phyloP scores from a whole-genome alignment of 768 basidiomycete genomes.

The Tylopilus plumbeoviolaceoides region DNA sequence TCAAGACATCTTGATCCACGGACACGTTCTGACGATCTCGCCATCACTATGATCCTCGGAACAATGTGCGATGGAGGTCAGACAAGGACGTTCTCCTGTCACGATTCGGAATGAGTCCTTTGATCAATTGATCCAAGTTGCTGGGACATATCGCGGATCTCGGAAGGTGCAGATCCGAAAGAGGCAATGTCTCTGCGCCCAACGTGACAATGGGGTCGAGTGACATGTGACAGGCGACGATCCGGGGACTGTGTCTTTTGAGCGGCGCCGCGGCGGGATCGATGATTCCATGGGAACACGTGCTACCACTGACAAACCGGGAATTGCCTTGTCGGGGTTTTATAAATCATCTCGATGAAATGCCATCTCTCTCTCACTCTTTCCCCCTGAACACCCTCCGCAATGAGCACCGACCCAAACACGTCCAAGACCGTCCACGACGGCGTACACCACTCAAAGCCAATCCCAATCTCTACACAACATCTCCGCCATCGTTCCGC shows the following conservation, averaged over 20 bases:
- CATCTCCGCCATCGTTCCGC: constrained; percentile 53
- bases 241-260: constrained; percentile 17
- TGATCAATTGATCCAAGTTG: not conserved
- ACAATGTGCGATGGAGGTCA: not conserved
- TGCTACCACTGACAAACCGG: constrained; percentile 19
- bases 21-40: too few relatives aligned
- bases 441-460: constrained; percentile 51
- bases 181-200: constrained; percentile 14
- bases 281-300: constrained; percentile 14
- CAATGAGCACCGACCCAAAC: constrained; percentile 16
- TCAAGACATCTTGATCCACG: too few relatives aligned
- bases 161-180: constrained; percentile 6
- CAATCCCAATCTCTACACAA: constrained; percentile 54
- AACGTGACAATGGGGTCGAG: not conserved
- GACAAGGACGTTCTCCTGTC: not conserved
- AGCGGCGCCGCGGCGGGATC: constrained; percentile 8
- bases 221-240: not conserved
- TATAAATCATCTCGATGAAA: constrained; percentile 20
- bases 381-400: not conserved
- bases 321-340: constrained; percentile 27
- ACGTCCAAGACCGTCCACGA: constrained; percentile 15
- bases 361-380: too few relatives aligned
- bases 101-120: not conserved
- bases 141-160: constrained; percentile 17
- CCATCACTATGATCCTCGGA: too few relatives aligned